A percentile compares a stretch with the other conserved stretches of the same genome.
Conservation (phyloP, 805 yeast species). For the Saccharomycopsis sp. region DNA sequence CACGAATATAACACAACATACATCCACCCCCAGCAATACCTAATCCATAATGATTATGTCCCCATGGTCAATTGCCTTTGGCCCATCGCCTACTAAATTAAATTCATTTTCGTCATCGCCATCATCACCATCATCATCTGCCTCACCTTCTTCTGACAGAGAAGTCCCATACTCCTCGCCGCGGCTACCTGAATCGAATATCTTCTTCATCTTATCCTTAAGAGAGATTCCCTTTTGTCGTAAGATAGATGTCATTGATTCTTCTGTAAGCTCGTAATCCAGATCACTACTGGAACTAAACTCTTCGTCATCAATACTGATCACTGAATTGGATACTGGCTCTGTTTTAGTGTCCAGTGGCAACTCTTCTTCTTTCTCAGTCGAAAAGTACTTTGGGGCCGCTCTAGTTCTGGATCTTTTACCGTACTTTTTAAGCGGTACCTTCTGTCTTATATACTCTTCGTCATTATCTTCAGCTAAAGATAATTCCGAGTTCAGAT, state of each 20-base stretch:
- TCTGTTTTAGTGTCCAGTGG: background rate
- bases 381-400: background rate
- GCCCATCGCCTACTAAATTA: background rate
- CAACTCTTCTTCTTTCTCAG: background rate
- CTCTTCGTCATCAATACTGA: background rate
- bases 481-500: background rate
- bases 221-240: background rate
- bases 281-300: background rate
- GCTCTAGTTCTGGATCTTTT: background rate
- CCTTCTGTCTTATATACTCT: background rate
- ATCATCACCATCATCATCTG: background rate
- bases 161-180: background rate
- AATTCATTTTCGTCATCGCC: background rate
- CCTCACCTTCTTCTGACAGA: background rate
- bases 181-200: background rate
- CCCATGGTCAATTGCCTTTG: background rate
- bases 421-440: background rate
- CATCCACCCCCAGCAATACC: too few relatives aligned
- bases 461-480: background rate
- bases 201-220: background rate
- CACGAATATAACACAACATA: background rate
- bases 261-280: background rate
- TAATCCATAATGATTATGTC: background rate
- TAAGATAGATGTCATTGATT: background rate
- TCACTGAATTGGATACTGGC: background rate